Conservation (phyloP, 2,329 filamentous ascomycete species). For the Neopestalotiopsis sp. region DNA sequence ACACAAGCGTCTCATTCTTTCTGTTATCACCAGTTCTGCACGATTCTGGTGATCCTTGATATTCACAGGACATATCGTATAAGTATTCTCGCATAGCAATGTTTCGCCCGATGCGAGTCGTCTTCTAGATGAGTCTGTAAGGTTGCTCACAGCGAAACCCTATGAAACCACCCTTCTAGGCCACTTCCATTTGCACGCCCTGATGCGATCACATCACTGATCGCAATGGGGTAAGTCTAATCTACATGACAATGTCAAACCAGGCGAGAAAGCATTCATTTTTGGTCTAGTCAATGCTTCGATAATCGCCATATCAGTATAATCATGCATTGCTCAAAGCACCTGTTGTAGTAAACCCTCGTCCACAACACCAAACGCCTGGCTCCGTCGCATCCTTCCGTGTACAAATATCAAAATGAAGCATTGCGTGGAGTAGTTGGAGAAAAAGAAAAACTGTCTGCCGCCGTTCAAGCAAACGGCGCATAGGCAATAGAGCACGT, state of each 20-base stretch:
- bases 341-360: neutral
- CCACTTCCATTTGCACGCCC: neutral
- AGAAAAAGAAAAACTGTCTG: neutral
- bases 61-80: neutral
- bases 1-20: too few species aligned
- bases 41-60: too few species aligned
- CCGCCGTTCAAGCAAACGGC: neutral
- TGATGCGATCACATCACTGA: neutral
- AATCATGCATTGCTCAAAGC: neutral
- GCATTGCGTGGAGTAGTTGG: neutral
- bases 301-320: neutral
- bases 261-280: neutral
- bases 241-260: neutral
- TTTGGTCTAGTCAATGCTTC: neutral
- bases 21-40: too few species aligned
- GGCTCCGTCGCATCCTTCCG: neutral
- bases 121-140: neutral
- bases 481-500: neutral
- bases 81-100: neutral
- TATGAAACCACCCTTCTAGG: neutral
- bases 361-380: neutral
- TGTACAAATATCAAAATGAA: neutral
- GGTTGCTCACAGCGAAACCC: neutral
- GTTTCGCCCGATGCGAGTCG: neutral
- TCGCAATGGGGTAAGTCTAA: neutral